Base-by-base conservation (phyloP, 495 filamentous ascomycete species). In the Aspergillus coremiiformis region DNA sequence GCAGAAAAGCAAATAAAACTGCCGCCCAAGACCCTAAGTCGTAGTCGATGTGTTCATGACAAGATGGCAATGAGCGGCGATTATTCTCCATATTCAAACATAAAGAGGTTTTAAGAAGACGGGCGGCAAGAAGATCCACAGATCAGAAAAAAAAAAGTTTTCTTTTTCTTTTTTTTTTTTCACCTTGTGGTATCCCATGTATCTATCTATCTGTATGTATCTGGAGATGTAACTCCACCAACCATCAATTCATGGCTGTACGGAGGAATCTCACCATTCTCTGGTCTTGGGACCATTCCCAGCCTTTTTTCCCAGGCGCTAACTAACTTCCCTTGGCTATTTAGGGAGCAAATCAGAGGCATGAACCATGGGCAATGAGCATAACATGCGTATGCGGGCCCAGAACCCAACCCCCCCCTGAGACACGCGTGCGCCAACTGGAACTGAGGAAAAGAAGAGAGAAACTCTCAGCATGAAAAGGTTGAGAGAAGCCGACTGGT, bases 331-430 rank as follows among this genome's bases (percentile, higher is more conserved):
- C 14, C 49, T 51, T 33, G 59, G 49, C 49, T 15, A 44, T 51
- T 20, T 41, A 43, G 51, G 41, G 53, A 53, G 46, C 59, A 56
- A 62, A 62, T 62, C 53, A 62, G 33, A 58, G 29, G 47, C 22
- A 30, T 51, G 49, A 20, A 53, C 52, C 44, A 45, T 47, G 52
- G 48, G 44, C 47, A 42, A 48, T 42, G 45, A 37, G 45, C 39
- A 43, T 51, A 53, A 64, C 65, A 57, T 56, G 62, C 62, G 61
- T 62, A 65, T 66, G 46, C 52, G 62, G 66, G 59, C 53, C 64
- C 58, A 60, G 63, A 68, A 60, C 52, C 49, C 47, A 39, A 41
- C 47, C 53, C 57, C 52, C 53, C 57, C 54, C 53, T 33, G 22
- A 47, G 60, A 59, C 62, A 56, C 63, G 65, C 58, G 58, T 63